Evolutionary conservation across 495 filamentous ascomycete genomes (phyloP).

Genomic region (Podospora didyma): DNA sequence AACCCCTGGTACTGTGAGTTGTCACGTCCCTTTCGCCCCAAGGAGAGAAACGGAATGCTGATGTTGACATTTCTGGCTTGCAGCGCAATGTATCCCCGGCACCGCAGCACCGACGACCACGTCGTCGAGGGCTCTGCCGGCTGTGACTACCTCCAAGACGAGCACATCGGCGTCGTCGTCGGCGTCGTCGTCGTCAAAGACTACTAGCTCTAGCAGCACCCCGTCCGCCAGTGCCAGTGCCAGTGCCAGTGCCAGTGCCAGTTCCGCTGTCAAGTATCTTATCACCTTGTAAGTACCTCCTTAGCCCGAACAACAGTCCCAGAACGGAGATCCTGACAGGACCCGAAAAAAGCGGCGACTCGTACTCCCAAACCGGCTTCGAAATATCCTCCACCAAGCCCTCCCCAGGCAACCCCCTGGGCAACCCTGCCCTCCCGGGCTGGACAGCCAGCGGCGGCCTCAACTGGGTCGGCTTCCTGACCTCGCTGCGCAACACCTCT

Average conservation of each 20-base stretch:
- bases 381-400: conserved; percentile 58
- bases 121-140: background rate
- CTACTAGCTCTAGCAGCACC: background rate
- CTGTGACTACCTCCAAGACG: no score
- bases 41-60: background rate
- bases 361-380: conserved; percentile 59
- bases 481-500: conserved; percentile 57
- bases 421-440: conserved; percentile 66
- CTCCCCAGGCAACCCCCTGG: conserved; percentile 62
- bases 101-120: background rate
- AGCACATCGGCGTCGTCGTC: background rate
- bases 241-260: background rate
- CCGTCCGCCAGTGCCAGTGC: background rate
- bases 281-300: conserved; percentile 27
- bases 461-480: conserved; percentile 68
- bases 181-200: background rate
- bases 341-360: conserved; percentile 55
- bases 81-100: conserved; percentile 20
- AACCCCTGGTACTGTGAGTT: conserved; percentile 22
- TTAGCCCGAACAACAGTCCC: background rate
- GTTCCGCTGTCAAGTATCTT: conserved; percentile 22
- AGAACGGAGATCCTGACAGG: background rate
- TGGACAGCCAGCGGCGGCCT: conserved; percentile 56
- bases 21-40: no score
- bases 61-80: background rate